Evolutionary conservation across 805 yeast species (phyloP), one percentile per base, ranked within the genome.

Genomic region (Sporopachydermia quercuum): DNA sequence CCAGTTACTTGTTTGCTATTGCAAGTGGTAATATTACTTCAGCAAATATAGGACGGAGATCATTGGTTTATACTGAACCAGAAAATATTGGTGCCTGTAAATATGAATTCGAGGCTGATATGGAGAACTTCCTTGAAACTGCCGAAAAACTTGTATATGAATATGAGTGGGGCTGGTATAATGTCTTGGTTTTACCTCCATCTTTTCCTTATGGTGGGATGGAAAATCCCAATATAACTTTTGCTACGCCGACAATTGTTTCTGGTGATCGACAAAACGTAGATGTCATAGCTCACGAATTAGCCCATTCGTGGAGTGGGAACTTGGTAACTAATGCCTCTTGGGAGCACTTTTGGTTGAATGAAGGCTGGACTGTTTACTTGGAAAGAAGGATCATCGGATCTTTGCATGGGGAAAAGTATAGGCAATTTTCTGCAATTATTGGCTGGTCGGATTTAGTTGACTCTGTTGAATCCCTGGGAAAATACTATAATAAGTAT

Each of bases 351-450:
- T 79, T 80, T 53, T 80, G 86, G 82, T 63, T 80, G 46, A 80
- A 80, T 53, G 91, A 80, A 59, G 91, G 91, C 16, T 80, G 89
- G 87, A 79, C 87, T 3, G 89, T 80, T 36, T 80, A 80, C 53
- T 54, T 80, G 34, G 91, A 80, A 54, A 68, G 91, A 56, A 61
- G 86, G 52, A 79, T 80, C 42, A 61, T 70, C 34, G 85, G 77
- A n/a, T 65, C 62, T 8, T 54, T 79, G 15, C 78, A 78, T 50
- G 85, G 82, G 16, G 80, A 77, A 46, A 55, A 70, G 18, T 62
- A 70, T 8, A 68, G 89, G 55, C 82, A 79, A 47, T 78, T 80
- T 53, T 67, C 74, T 47, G 78, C 80, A 17, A 72, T 80, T 42
- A 75, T 77, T 52, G 89, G 91, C 36, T 80, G 87, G 87, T 71